These are phyloP conservation scores for Luvunga scandens DNA, from an alignment of 345 rosid species.

Conservation along the genomic window DNA sequence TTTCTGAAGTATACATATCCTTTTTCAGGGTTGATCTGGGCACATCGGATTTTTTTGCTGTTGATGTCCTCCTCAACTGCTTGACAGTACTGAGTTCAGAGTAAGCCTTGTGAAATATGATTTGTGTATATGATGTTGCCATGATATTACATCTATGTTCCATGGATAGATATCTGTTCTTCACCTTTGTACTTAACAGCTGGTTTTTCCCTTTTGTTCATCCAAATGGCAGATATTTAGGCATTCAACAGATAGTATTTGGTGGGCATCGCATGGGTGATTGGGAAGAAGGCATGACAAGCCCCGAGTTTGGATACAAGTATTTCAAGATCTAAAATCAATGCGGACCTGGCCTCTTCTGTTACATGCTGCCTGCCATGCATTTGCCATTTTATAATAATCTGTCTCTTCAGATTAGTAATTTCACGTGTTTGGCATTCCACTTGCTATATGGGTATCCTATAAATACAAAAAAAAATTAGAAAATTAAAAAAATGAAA, in stretches of 20 bases:
- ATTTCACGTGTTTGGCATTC: no score
- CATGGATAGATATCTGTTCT: background rate
- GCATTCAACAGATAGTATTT: slow-evolving; percentile 83
- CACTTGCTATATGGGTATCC: no score
- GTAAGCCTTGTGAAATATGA: slow-evolving; percentile 49
- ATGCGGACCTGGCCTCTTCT: background rate
- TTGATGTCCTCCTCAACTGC: slow-evolving; percentile 85
- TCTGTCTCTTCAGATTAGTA: no score
- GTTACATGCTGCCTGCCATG: background rate
- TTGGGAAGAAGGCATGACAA: slow-evolving; percentile 95
- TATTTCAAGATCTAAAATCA: slow-evolving; percentile 66
- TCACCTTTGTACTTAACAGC: background rate
- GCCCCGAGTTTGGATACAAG: slow-evolving; percentile 72
- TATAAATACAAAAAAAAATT: no score
- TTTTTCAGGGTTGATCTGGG: slow-evolving; percentile 89
- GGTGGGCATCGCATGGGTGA: slow-evolving; percentile 82
- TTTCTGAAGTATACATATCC: background rate
- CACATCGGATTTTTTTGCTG: slow-evolving; percentile 70
- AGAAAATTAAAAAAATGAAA: no score
- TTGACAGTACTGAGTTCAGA: slow-evolving; percentile 87
- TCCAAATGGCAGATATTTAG: slow-evolving; percentile 52
- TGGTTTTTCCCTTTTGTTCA: background rate
- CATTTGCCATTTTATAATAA: no score
- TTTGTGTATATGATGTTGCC: slow-evolving; percentile 1
- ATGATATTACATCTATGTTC: background rate